Conservation (phyloP, 768 basidiomycete species). For the Phanerodontia chrysosporium region DNA sequence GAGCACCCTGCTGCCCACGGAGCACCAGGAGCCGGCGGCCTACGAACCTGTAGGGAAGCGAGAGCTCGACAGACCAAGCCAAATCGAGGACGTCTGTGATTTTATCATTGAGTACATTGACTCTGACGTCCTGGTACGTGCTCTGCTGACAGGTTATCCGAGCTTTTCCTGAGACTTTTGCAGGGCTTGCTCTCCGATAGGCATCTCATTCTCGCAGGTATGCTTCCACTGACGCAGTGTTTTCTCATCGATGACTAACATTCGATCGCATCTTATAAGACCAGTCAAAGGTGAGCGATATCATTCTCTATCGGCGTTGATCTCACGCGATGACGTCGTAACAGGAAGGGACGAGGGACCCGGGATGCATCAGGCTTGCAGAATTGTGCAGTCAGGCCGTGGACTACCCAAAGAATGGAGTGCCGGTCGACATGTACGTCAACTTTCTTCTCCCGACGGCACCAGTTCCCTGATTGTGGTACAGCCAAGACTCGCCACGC, state of each 20-base stretch:
- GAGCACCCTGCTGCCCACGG: slow-evolving; percentile 49
- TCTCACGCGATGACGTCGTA: neutral
- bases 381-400: slow-evolving; percentile 64
- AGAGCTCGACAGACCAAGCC: slow-evolving; percentile 37
- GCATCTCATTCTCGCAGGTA: slow-evolving; percentile 68
- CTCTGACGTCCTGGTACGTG: slow-evolving; percentile 71
- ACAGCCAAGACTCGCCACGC: slow-evolving; percentile 38
- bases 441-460: neutral
- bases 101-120: slow-evolving; percentile 84
- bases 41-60: slow-evolving; percentile 36
- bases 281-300: slow-evolving; percentile 55
- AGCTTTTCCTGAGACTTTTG: too few relatives aligned
- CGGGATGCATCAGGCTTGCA: slow-evolving; percentile 54
- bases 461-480: neutral
- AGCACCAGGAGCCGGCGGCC: slow-evolving; percentile 44
- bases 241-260: too few relatives aligned
- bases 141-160: too few relatives aligned
- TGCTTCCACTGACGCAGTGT: slow-evolving; percentile 23
- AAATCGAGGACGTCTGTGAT: slow-evolving; percentile 68
- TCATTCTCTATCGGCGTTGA: neutral
- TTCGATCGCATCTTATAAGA: slow-evolving; percentile 36
- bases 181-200: slow-evolving; percentile 69
- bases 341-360: slow-evolving; percentile 60
- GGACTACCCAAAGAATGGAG: slow-evolving; percentile 78
- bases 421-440: slow-evolving; percentile 50